Conservation (phyloP, 495 filamentous ascomycete species). For the Penicillium malachiteum region DNA sequence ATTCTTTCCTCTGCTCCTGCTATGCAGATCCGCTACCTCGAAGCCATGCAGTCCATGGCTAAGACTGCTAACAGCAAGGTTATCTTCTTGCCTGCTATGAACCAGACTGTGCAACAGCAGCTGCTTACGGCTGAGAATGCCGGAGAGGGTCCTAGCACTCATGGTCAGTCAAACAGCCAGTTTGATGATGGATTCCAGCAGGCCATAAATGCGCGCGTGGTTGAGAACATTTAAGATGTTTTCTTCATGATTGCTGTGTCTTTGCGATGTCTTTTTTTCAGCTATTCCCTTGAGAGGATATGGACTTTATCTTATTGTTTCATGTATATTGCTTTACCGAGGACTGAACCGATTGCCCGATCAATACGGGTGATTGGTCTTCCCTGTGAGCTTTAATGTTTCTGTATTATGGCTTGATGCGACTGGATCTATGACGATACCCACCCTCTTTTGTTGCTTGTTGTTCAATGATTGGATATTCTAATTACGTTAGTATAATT, state of each 20-base stretch:
- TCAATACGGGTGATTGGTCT: background rate
- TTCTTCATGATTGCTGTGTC: background rate
- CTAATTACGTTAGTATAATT: no score
- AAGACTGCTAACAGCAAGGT: conserved; percentile 95
- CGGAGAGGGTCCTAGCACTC: conserved; percentile 59
- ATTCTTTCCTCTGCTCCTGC: conserved; percentile 90
- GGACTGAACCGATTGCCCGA: background rate
- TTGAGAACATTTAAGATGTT: conserved; percentile 74
- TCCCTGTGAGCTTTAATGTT: conserved; percentile 1
- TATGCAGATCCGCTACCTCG: conserved; percentile 98
- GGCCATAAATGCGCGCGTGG: conserved; percentile 78
- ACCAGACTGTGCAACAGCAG: conserved; percentile 48
- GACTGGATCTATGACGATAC: conserved; percentile 36
- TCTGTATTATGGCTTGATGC: conserved; percentile 19
- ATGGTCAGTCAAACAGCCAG: conserved; percentile 35
- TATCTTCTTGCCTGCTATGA: conserved; percentile 79
- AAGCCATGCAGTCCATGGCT: conserved; percentile 99
- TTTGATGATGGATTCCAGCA: conserved; percentile 67
- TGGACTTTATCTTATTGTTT: conserved; percentile 17
- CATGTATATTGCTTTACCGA: conserved; percentile 17
- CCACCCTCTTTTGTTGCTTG: conserved; percentile 31
- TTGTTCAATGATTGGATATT: background rate
- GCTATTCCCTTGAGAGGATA: conserved; percentile 13
- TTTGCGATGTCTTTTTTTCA: background rate
- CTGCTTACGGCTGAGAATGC: conserved; percentile 50